Base-by-base conservation (phyloP, 1,284 basidiomycete species). In the Tilletia indica region DNA sequence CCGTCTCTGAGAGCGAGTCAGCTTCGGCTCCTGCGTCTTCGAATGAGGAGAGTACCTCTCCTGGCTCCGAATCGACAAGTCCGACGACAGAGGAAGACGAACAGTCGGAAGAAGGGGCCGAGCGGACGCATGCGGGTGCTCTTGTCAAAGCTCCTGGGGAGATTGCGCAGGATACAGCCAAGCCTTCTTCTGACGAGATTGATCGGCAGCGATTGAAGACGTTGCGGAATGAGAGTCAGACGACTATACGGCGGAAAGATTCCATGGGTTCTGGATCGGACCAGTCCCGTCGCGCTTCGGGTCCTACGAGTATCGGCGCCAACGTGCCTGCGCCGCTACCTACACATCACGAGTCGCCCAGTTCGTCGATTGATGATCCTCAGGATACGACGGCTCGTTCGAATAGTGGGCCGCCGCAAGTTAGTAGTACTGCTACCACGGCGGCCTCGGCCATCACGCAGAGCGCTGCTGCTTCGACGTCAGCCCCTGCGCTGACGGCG, bases 171-270 rank as follows among this genome's bases (percentile, higher is more conserved):
- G 42, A 45, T 14, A 14, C 42, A 14, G 42, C 6, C 36, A 66
- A 66, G 63, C 9, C 63, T 16, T 45, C 42, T 45, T 45, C 42
- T 39, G 66, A 74, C 49, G 51, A 19, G 19, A 54, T n/a, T 54
- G 51, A 54, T 25, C 51, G 51, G 12, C 51, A 54, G 21, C 16
- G 51, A 25, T 25, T 54, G 6, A 54, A 54, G 16, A 39, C 14
- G 12, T 14, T 64, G 38, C 61, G 78, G 31, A 87, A 86, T 72
- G 83, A 80, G 45, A 85, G 84, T 45, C 85, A 87, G 70, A 79
- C 85, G n/a, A 87, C 87, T 0, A 86, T 87, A 42, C 73, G 81
- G 31, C 80, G 83, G 5, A 51, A 76, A 6, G 74, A 75, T 19
- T 82, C 82, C 21, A 73, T 74, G 70, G 73, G 78, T 19, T 63